Conservation (phyloP, 2,329 filamentous ascomycete species). For the Calonectria honghensis region DNA sequence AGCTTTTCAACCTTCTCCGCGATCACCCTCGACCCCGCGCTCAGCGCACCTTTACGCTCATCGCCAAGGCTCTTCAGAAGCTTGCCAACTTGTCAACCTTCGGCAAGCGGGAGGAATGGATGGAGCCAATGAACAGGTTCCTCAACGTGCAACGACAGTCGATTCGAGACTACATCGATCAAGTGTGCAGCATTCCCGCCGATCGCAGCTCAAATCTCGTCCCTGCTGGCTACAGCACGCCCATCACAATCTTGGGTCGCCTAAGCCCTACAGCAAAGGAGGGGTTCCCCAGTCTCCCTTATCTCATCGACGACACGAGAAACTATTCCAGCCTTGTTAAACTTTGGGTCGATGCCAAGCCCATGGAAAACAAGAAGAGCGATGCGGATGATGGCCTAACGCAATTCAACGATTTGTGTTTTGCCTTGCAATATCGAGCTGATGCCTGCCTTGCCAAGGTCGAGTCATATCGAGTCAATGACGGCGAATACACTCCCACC, state of each 20-base stretch:
- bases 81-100: conserved; percentile 93
- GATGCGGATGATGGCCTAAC: conserved; percentile 70
- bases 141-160: conserved; percentile 83
- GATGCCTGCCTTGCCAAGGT: conserved; percentile 71
- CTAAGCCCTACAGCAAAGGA: conserved; percentile 88
- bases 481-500: conserved; percentile 56
- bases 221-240: conserved; percentile 92
- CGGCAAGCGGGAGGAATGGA: conserved; percentile 97
- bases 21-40: conserved; percentile 90
- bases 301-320: conserved; percentile 91
- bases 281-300: conserved; percentile 94
- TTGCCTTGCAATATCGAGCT: conserved; percentile 69
- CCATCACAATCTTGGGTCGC: conserved; percentile 90
- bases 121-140: conserved; percentile 98
- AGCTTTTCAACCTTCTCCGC: conserved; percentile 88
- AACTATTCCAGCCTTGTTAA: conserved; percentile 90
- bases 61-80: conserved; percentile 93
- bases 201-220: conserved; percentile 79
- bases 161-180: conserved; percentile 91
- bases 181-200: conserved; percentile 87
- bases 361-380: conserved; percentile 60
- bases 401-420: conserved; percentile 72
- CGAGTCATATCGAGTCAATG: conserved; percentile 65
- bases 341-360: conserved; percentile 80
- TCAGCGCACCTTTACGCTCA: conserved; percentile 91